Evolutionary conservation across 352 stramenopile genomes (phyloP).

Genomic region (Globisporangium mamillatum): DNA sequence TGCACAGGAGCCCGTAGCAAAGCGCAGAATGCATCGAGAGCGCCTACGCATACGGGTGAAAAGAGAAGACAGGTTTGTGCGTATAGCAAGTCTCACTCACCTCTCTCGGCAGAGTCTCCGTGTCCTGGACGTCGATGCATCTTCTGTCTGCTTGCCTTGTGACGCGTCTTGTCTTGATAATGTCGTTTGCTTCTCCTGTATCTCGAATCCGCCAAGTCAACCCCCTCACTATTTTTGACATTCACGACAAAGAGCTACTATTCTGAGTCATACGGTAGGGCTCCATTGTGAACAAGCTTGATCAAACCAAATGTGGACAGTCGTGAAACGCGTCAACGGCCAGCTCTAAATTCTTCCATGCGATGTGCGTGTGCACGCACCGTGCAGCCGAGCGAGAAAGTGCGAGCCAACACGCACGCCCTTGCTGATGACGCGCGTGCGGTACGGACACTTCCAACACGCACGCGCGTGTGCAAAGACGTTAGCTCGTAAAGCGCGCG

Average conservation of each 20-base stretch:
- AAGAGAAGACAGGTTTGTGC: neutral
- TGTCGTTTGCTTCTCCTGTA: neutral
- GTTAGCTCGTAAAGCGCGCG: neutral
- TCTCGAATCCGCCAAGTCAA: neutral
- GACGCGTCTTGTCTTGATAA: neutral
- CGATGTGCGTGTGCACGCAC: neutral
- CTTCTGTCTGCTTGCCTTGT: neutral
- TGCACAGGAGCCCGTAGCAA: neutral
- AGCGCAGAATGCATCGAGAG: neutral
- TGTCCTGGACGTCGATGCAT: conserved; percentile 30
- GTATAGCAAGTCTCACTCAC: conserved; percentile 3
- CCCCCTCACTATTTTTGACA: neutral
- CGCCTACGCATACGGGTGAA: neutral
- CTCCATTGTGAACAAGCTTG: neutral
- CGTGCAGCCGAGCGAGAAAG: neutral
- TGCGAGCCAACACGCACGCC: neutral
- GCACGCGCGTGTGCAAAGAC: neutral
- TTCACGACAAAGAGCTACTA: neutral
- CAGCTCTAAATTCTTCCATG: neutral
- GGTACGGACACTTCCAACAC: neutral
- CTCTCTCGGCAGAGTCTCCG: conserved; percentile 9
- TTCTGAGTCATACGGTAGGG: neutral
- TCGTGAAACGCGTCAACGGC: neutral
- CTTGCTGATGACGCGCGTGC: neutral
- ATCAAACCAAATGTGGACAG: neutral